Percentiles rank a stretch among this genome's conserved stretches.
phyloP scores from a whole-genome alignment of 2,329 filamentous ascomycete genomes.

The Epichloe sylvatica region DNA sequence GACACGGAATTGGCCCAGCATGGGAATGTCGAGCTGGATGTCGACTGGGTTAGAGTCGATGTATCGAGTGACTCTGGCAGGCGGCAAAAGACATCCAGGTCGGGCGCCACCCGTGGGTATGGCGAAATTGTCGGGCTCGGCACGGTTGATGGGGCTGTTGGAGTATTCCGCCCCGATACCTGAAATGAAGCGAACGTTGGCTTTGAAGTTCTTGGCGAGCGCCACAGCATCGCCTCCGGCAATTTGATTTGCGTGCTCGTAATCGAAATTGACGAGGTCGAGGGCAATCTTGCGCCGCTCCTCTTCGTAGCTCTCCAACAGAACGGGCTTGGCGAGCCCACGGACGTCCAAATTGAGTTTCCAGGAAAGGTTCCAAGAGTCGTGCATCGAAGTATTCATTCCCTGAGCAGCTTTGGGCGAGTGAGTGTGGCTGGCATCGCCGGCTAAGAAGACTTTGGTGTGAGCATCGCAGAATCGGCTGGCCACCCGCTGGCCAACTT shows the following conservation, averaged over 20 bases:
- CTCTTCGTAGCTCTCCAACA: constrained; percentile 47
- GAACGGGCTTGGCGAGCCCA: constrained; percentile 36
- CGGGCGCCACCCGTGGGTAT: constrained; percentile 34
- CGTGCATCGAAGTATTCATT: constrained; percentile 48
- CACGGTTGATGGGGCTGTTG: constrained; percentile 36
- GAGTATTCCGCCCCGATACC: constrained; percentile 52
- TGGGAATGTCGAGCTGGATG: constrained; percentile 63
- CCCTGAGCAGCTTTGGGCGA: constrained; percentile 59
- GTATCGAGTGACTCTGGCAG: constrained; percentile 58
- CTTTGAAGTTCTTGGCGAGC: constrained; percentile 53
- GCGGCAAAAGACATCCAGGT: constrained; percentile 46
- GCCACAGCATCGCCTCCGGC: constrained; percentile 48
- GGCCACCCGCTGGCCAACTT: constrained; percentile 57
- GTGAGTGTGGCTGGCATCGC: constrained; percentile 59
- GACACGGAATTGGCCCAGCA: constrained; percentile 63
- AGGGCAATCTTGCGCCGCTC: constrained; percentile 49
- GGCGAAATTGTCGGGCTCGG: constrained; percentile 20
- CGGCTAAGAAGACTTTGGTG: constrained; percentile 51
- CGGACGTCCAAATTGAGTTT: constrained; percentile 39
- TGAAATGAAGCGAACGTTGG: constrained; percentile 60
- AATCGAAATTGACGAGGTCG: constrained; percentile 46
- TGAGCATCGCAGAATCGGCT: constrained; percentile 52
- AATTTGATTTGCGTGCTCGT: constrained; percentile 43
- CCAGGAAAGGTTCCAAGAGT: constrained; percentile 47
- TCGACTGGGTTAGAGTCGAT: constrained; percentile 68